Conservation (phyloP, 805 yeast genomes). For the Nakazawaea sp. region DNA sequence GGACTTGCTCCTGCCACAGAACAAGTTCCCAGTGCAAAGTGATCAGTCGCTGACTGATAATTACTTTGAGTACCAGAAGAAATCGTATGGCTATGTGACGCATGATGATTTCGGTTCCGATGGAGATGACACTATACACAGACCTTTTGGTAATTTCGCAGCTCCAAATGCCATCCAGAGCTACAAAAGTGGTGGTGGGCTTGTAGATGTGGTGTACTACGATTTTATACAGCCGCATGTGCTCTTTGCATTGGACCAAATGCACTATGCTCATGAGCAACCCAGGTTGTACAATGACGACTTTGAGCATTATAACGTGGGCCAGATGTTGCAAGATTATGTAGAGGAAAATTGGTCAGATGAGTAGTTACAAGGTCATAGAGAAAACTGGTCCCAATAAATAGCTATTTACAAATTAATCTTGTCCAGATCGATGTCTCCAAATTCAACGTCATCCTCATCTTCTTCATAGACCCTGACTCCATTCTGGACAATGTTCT, state of each 20-base stretch:
- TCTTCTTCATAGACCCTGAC: conserved; percentile 20
- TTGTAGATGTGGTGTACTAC: conserved; percentile 70
- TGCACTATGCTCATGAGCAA: conserved; percentile 1
- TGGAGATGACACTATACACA: conserved; percentile 82
- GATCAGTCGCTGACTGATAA: not conserved
- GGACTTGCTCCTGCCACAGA: not conserved
- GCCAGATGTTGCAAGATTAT: conserved; percentile 35
- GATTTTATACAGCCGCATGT: conserved; percentile 61
- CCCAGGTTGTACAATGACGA: conserved; percentile 23
- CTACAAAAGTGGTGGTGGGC: conserved; percentile 20
- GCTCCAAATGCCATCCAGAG: conserved; percentile 79
- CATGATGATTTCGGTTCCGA: conserved; percentile 75
- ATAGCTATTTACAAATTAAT: no score
- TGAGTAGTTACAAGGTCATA: no score
- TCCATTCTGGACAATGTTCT: conserved; percentile 56
- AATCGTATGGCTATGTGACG: conserved; percentile 70
- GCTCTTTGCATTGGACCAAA: conserved; percentile 32
- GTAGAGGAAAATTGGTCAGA: conserved; percentile 30
- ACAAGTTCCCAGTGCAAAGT: not conserved
- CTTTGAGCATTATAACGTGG: conserved; percentile 32
- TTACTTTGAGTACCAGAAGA: not conserved
- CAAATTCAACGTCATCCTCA: conserved; percentile 2
- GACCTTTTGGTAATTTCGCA: conserved; percentile 46
- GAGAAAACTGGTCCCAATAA: no score
- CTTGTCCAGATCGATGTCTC: no score